Base-by-base conservation (phyloP, 192 early-diverging fungal genomes). In the Coemansia erecta region DNA sequence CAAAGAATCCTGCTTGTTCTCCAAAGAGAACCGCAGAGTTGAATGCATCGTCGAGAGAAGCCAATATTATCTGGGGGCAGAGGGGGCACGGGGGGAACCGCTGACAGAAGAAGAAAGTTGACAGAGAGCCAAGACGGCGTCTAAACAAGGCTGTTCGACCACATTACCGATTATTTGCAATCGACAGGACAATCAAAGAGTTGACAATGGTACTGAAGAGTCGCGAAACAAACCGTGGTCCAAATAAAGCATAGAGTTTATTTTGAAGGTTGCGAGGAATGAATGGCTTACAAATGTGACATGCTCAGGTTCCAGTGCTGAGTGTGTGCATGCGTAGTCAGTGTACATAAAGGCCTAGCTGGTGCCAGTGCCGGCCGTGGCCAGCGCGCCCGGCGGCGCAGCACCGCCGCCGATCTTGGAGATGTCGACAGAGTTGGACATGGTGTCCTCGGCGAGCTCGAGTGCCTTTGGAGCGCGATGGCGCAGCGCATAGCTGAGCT, bases 401-500 rank as follows among this genome's bases (percentile, higher is more conserved):
- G 59, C 23, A 24, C n/a, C 39, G 22, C 28, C 56, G 46, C 48
- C 56, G n/a, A 40, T 53, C 31, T 49, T 44, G 41, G 24, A 37
- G 43, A 23, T 22, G 22, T 10, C 40, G 9, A 23, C 13, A 15
- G 53, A 8, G 46, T 39, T 40, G 4, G 58, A 50, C 37, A 70
- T 42, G 2, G 73, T 70, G 51, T 58, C 56, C 35, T 76, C 73
- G 13, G 8, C 14, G 1, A 17, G 31, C 14, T 50, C 58, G 13
- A 66, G 59, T 14, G 59, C 51, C 58, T 66, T 71, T 47, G 74
- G 68, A 2, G 68, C 37, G 15, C 61, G 63, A 46, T 67, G 60
- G 44, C 45, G 22, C 17, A 77, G 42, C 0, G 68, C 74, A 22
- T 58, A 67, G 61, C 42, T 68, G 22, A 82, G 60, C 59, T 82